Conservation (phyloP, 441 rosid species). For the Eruca vesicaria region DNA sequence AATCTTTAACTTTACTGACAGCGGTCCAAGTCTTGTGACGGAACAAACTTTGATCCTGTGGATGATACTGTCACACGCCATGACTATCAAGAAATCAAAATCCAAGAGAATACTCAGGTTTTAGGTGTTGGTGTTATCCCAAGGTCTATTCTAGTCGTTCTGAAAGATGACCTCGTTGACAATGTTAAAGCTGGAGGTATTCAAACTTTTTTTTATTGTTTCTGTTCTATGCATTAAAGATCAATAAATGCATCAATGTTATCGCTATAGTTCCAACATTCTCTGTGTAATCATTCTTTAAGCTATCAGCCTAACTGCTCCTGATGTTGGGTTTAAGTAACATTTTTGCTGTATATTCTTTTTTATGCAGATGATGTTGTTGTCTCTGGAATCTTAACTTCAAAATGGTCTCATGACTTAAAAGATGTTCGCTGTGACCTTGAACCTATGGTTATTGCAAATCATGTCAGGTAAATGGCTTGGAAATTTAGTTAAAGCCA, state of each 20-base stretch:
- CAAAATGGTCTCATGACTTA: constrained; percentile 93
- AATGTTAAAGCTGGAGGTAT: constrained; percentile 97
- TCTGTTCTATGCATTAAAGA: not conserved
- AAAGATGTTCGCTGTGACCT: constrained; percentile 97
- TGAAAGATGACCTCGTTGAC: constrained; percentile 97
- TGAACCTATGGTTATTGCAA: constrained; percentile 84
- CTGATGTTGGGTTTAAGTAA: not conserved
- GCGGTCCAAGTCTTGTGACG: constrained; percentile 75
- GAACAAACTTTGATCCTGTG: constrained; percentile 64
- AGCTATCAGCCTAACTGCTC: not conserved
- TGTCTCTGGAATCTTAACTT: constrained; percentile 83
- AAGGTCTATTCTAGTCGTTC: constrained; percentile 73
- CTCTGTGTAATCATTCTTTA: not conserved
- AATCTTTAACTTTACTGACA: constrained; percentile 37
- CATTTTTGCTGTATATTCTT: not conserved
- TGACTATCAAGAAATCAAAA: constrained; percentile 95
- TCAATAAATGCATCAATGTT: not conserved
- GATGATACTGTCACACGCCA: constrained; percentile 74
- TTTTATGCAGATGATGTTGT: constrained; percentile 77
- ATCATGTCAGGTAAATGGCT: constrained; percentile 70
- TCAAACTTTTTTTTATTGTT: not conserved
- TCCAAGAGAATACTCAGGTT: constrained; percentile 93
- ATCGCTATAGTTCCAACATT: not conserved
- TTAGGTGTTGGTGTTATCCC: constrained; percentile 98
- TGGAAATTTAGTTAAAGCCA: not conserved